Evolutionary conservation across 2,329 filamentous ascomycete species (phyloP).

Genomic region (Alternaria postmessia): DNA sequence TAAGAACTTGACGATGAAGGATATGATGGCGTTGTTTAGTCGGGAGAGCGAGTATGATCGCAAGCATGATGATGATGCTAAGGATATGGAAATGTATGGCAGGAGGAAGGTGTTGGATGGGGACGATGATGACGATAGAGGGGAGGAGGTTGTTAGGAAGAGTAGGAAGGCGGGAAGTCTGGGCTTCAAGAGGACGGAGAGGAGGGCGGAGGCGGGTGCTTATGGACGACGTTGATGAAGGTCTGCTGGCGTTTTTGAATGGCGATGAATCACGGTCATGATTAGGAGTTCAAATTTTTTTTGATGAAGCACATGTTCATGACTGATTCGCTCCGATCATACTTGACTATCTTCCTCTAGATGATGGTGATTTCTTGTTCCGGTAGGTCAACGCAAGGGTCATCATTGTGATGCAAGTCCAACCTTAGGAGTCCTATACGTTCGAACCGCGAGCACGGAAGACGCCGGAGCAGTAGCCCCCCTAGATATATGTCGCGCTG

Average conservation of each 20-base stretch:
- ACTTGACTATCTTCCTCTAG: neutral
- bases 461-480: neutral
- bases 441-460: neutral
- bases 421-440: neutral
- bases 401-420: neutral
- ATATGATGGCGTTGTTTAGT: constrained; percentile 90
- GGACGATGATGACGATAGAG: constrained; percentile 6
- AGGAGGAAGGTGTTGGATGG: constrained; percentile 41
- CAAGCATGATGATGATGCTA: constrained; percentile 52
- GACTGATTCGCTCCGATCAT: neutral
- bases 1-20: constrained; percentile 87
- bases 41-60: constrained; percentile 67
- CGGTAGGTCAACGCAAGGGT: neutral
- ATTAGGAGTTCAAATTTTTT: neutral
- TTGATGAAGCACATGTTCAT: neutral
- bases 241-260: neutral
- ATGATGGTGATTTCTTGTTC: neutral
- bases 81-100: constrained; percentile 46
- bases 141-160: constrained; percentile 23
- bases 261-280: no score
- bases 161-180: constrained; percentile 42
- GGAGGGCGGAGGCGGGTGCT: constrained; percentile 50
- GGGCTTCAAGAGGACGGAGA: constrained; percentile 25
- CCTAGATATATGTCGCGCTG: neutral
- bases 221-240: constrained; percentile 42